Percentiles rank a stretch among this genome's conserved stretches.
These are phyloP conservation scores for Penicillium manginii DNA, from an alignment of 495 filamentous ascomycete genomes.

Conservation along the genomic window DNA sequence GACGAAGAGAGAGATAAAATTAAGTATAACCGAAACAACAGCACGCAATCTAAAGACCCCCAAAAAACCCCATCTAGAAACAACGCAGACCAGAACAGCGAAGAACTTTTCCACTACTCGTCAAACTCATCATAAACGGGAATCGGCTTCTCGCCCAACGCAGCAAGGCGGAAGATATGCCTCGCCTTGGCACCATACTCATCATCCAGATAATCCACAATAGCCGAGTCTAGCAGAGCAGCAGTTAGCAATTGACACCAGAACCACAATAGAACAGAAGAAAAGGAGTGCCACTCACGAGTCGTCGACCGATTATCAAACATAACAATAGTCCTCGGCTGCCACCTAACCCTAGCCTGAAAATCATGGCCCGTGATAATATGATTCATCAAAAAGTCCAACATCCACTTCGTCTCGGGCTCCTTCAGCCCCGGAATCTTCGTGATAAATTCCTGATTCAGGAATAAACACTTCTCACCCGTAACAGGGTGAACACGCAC, in stretches of 20 bases:
- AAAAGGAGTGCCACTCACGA: constrained; percentile 44
- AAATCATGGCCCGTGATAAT: constrained; percentile 82
- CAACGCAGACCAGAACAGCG: constrained; percentile 7
- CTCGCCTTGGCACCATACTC: constrained; percentile 48
- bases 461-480: constrained; percentile 77
- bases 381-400: constrained; percentile 90
- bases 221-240: constrained; percentile 48
- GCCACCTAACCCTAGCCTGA: constrained; percentile 86
- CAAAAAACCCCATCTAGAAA: constrained; percentile 30
- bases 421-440: constrained; percentile 74
- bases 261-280: too few relatives aligned
- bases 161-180: constrained; percentile 58
- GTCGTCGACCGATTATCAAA: constrained; percentile 72
- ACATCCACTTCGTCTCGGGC: constrained; percentile 57
- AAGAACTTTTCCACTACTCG: constrained; percentile 23
- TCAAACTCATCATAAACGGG: constrained; percentile 50
- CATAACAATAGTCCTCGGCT: constrained; percentile 79
- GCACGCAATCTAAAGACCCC: constrained; percentile 19
- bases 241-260: constrained; percentile 16
- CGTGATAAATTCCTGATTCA: constrained; percentile 82
- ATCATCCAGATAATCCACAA: constrained; percentile 57
- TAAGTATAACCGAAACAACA: constrained; percentile 11
- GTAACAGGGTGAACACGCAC: constrained; percentile 77
- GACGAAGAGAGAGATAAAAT: background rate
- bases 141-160: constrained; percentile 55